Base-by-base conservation (phyloP, 1,284 basidiomycete genomes). In the Moesziomyces sp. region DNA sequence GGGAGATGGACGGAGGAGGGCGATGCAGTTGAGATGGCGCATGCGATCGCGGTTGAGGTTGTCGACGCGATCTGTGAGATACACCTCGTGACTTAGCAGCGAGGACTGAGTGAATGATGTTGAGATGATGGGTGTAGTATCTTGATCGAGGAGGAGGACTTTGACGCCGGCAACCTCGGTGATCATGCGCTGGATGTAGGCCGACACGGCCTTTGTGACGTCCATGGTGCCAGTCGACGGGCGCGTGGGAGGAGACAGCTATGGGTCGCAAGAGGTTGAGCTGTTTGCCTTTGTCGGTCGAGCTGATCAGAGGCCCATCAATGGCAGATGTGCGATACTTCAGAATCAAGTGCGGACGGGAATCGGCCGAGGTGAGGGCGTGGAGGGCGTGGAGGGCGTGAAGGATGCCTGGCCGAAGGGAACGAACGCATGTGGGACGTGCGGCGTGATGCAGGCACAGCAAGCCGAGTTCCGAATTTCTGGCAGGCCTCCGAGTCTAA, bases 111-210 rank as follows among this genome's bases (percentile, higher is more conserved):
- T 99, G 2, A 94, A 91, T 5, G 94, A 93, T 9, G 97, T 88
- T 2, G 95, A 98, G 13, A 99, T 92, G 74, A 98, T 96, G 1
- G 97, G 94, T n/a, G 97, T 61, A n/a, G 96, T 99, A 83, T 97
- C 93, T 24, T 90, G 88, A 84, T 99, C 97, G 26, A 99, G 89
- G 33, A 99, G 88, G 46, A 99, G 88, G n/a, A 98, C 94, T 86
- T 99, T 99, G 92, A 99, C 98, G 8, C 93, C 90, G 4, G 73
- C 47, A 50, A 94, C 92, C 59, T 90, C 90, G 30, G 91, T 90
- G 66, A 97, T 89, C 87, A 98, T 88, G 87, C 93, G 96, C 74
- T 90, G 89, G 81, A 98, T 89, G 87, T 99, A 99, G 18, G 91
- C 93, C 86, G 95, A 93, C 45, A 97, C 90, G 3, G 97, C 96